Evolutionary conservation across 176 grass and related monocot genomes (phyloP).

Genomic region (Bothriochloa decipiens): DNA sequence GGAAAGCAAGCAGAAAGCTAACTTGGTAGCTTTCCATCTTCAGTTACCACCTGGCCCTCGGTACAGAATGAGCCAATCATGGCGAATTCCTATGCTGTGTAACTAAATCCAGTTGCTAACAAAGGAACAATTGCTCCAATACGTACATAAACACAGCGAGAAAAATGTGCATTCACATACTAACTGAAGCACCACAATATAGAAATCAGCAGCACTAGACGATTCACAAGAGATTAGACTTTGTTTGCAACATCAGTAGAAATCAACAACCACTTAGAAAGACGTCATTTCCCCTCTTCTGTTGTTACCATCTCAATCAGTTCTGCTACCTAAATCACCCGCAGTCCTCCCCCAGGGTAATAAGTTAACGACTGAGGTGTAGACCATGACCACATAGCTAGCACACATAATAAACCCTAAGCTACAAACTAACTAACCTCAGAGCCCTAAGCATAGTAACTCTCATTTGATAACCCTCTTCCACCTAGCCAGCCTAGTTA

Average conservation of each 20-base stretch:
- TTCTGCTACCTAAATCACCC: constrained; percentile 16
- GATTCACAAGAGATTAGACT: constrained; percentile 39
- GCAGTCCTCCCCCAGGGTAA: background rate
- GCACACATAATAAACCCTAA: constrained; percentile 14
- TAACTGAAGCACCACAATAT: background rate
- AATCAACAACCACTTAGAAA: constrained; percentile 3
- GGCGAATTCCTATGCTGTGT: background rate
- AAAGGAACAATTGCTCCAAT: background rate
- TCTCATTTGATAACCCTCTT: background rate
- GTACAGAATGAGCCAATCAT: background rate
- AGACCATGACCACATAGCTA: constrained; percentile 1
- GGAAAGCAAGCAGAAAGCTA: background rate
- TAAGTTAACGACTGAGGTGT: constrained; percentile 24
- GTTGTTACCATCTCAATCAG: background rate
- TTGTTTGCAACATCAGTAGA: constrained; percentile 22
- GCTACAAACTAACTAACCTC: constrained; percentile 22
- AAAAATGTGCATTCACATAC: background rate
- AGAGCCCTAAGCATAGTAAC: constrained; percentile 28
- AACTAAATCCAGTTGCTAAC: background rate
- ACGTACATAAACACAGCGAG: background rate
- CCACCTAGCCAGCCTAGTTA: constrained; percentile 12
- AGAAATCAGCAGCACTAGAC: constrained; percentile 10
- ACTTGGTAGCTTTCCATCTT: background rate
- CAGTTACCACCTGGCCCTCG: background rate
- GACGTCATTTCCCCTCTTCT: background rate